Conservation (phyloP, 2,329 filamentous ascomycete genomes). For the Colletotrichum cordylinicola region DNA sequence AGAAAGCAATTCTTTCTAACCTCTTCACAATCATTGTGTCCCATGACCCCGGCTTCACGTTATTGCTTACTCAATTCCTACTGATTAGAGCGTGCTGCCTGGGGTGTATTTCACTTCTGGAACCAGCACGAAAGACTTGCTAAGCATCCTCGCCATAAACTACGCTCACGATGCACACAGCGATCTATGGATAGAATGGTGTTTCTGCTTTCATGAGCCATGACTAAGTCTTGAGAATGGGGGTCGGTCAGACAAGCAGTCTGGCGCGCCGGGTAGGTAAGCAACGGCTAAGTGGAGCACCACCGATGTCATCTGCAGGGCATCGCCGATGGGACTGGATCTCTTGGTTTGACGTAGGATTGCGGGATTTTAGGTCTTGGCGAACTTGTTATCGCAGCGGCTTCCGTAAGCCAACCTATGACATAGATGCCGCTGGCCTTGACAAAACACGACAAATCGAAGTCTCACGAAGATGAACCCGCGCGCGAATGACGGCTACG, state of each 20-base stretch:
- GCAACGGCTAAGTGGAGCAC: background rate
- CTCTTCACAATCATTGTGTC: background rate
- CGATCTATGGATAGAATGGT: background rate
- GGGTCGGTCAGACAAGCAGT: background rate
- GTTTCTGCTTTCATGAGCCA: background rate
- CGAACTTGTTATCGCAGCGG: background rate
- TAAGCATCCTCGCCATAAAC: background rate
- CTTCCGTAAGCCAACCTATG: background rate
- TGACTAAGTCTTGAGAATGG: background rate
- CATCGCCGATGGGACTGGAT: background rate
- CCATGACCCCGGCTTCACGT: background rate
- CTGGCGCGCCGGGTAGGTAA: background rate
- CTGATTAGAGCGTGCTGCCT: background rate
- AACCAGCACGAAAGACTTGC: background rate
- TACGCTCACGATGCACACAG: background rate
- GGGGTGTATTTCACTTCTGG: background rate
- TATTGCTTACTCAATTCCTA: background rate
- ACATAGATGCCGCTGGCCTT: background rate
- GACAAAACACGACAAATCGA: background rate
- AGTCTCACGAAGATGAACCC: background rate
- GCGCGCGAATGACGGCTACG: background rate
- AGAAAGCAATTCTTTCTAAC: background rate
- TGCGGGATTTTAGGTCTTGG: background rate
- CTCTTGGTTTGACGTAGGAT: background rate
- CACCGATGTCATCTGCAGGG: background rate